A percentile compares a stretch with the other conserved stretches of the same genome.
Conservation (phyloP, 2,329 filamentous ascomycete species). For the Hortaea werneckii region DNA sequence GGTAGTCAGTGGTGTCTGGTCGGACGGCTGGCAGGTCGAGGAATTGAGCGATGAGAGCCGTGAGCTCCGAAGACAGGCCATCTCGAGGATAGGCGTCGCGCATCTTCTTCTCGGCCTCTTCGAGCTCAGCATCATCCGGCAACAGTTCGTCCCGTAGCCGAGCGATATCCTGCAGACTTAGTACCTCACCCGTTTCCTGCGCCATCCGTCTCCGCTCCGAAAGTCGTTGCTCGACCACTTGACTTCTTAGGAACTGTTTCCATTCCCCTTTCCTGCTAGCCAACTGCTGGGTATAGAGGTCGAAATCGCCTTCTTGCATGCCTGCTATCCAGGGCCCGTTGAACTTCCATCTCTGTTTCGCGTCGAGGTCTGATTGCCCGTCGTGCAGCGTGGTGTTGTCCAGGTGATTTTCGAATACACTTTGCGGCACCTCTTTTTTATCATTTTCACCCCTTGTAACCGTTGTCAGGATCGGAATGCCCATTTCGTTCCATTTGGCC, state of each 20-base stretch:
- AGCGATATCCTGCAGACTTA: constrained; percentile 2
- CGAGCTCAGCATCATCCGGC: constrained; percentile 16
- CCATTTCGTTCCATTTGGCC: constrained; percentile 77
- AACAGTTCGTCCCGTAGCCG: neutral
- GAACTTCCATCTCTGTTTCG: constrained; percentile 44
- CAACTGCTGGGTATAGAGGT: constrained; percentile 28
- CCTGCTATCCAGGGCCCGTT: constrained; percentile 49
- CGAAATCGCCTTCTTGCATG: constrained; percentile 47
- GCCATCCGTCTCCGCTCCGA: constrained; percentile 6
- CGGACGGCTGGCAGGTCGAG: constrained; percentile 45
- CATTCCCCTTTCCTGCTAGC: constrained; percentile 25
- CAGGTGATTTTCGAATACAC: constrained; percentile 32
- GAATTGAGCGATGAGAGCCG: constrained; percentile 43
- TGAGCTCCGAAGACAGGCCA: constrained; percentile 41
- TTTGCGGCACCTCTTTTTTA: constrained; percentile 6
- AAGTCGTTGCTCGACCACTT: constrained; percentile 11
- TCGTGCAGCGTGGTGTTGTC: constrained; percentile 32
- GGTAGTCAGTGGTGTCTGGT: neutral
- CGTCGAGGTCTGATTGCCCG: neutral
- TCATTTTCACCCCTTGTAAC: constrained; percentile 8
- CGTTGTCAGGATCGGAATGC: constrained; percentile 55
- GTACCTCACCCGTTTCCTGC: constrained; percentile 10
- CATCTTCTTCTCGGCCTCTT: constrained; percentile 26
- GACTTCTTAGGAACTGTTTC: constrained; percentile 17
- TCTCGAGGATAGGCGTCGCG: constrained; percentile 38